Evolutionary conservation across 2,329 filamentous ascomycete species (phyloP), one percentile per base, ranked within the genome.

Genomic region (Gyromitra esculenta): DNA sequence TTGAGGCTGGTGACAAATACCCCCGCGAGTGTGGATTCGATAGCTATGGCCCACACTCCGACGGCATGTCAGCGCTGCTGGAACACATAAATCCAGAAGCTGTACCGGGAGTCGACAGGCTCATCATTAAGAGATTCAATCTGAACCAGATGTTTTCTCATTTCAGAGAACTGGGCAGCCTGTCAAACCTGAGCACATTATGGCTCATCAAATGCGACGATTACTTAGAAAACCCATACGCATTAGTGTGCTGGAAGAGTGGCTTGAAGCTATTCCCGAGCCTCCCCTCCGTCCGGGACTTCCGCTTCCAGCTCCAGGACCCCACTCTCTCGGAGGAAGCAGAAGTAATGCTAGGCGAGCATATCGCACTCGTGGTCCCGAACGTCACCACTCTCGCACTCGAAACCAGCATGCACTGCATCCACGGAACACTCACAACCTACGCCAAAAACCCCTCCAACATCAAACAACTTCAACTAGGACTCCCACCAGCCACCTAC

Each of bases 141-240:
- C n/a, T 63, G 21, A 63, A 63, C 45, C 25, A 50, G 25, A 64
- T 64, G 60, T 64, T 50, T 25, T 48, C 60, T 18, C 43, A 37
- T n/a, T 64, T 64, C 18, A 7, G 18, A 5, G 9, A 2, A 45
- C 45, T 63, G 59, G 59, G 31, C 1, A 45, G 13, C n/a, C 15
- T 64, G 41, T 64, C 41, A n/a, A 63, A 63, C 15, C 39, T 63
- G 39, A 63, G 11, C 18, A 31, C 21, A 39, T 13, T 63, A 9
- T 25, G 59, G 39, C 60, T 48, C 43, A 5, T 50, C 21, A 18
- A 5, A 50, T 64, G 60, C 18, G 11, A 45, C 43, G 43, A 21
- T 35, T 15, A 41, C 11, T 50, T 48, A 31, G 59, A 37, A 35
- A 63, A 63, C 59, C 59, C 59, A 11, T 15, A 63, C 59, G 39